phyloP scores from a whole-genome alignment of 805 yeast genomes.

The baker's yeast (Saccharomyces cerevisiae) region DNA sequence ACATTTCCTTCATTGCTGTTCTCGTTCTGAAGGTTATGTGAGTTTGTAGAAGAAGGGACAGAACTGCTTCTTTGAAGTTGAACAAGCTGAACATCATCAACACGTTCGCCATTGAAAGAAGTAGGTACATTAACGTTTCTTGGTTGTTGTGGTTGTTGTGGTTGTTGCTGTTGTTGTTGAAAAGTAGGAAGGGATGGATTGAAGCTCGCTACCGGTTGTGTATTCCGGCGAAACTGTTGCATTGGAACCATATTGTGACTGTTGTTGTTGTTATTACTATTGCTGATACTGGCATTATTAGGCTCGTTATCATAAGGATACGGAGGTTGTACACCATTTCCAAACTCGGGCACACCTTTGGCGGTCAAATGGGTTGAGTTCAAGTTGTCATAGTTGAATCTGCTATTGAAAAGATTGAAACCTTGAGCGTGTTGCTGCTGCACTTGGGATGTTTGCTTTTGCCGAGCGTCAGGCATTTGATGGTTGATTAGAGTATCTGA shows the following conservation, averaged over 20 bases:
- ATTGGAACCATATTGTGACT: background rate
- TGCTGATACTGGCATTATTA: slow-evolving; percentile 1
- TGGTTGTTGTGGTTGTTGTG: background rate
- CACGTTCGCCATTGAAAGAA: background rate
- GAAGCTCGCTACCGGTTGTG: slow-evolving; percentile 1
- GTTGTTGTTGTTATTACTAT: slow-evolving; percentile 5
- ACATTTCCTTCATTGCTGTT: slow-evolving; percentile 11
- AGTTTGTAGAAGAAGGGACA: background rate
- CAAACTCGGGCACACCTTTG: background rate
- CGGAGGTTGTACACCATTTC: background rate
- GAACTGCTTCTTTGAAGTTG: background rate
- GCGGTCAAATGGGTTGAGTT: background rate
- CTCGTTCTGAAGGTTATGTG: background rate
- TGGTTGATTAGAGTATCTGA: slow-evolving; percentile 50
- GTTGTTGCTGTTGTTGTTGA: background rate
- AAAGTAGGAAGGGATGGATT: background rate
- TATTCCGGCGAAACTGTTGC: slow-evolving; percentile 3
- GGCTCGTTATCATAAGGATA: background rate
- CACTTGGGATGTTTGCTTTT: background rate
- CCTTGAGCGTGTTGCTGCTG: slow-evolving; percentile 4
- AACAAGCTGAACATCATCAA: background rate
- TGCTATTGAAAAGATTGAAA: background rate
- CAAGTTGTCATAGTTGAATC: slow-evolving; percentile 1
- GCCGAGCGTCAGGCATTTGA: slow-evolving; percentile 3
- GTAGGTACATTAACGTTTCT: background rate